Conservation (phyloP, 2,329 filamentous ascomycete species). For the Diaporthe nobilis region DNA sequence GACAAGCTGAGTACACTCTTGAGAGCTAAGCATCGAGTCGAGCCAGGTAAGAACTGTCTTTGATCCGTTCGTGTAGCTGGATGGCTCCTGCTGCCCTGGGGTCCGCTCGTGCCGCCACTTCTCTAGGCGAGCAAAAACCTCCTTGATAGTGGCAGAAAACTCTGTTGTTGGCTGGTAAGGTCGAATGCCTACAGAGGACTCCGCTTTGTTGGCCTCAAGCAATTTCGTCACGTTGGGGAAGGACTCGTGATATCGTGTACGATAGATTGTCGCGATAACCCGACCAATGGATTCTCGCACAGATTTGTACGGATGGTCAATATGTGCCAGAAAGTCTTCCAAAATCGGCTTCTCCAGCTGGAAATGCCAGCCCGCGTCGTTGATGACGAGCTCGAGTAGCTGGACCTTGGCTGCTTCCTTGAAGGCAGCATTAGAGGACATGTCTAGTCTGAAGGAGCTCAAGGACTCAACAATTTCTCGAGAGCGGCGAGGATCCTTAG, state of each 20-base stretch:
- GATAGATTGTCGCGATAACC: constrained; percentile 88
- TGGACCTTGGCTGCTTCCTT: constrained; percentile 98
- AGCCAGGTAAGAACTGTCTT: constrained; percentile 98
- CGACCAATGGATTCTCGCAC: constrained; percentile 95
- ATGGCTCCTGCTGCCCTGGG: constrained; percentile 92
- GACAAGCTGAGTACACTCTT: constrained; percentile 92
- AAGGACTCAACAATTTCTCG: constrained; percentile 90
- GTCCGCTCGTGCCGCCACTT: constrained; percentile 87
- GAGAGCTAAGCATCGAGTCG: constrained; percentile 89
- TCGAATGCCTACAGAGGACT: constrained; percentile 85
- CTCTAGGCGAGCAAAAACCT: constrained; percentile 85
- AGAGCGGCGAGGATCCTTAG: constrained; percentile 88
- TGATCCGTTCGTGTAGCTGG: constrained; percentile 93
- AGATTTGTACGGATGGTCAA: constrained; percentile 98
- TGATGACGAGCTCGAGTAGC: constrained; percentile 88
- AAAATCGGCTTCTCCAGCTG: constrained; percentile 89
- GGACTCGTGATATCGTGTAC: constrained; percentile 93
- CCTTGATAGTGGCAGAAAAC: constrained; percentile 78
- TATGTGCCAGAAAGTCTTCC: constrained; percentile 88
- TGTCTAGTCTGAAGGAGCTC: constrained; percentile 88
- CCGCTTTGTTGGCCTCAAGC: constrained; percentile 81
- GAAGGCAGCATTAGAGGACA: constrained; percentile 96
- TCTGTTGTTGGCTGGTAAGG: constrained; percentile 86
- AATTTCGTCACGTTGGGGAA: constrained; percentile 84
- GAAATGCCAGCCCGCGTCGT: constrained; percentile 96